Evolutionary conservation across 2,329 filamentous ascomycete species (phyloP), one percentile per base, ranked within the genome.

Genomic region (Thielaviopsis populi): DNA sequence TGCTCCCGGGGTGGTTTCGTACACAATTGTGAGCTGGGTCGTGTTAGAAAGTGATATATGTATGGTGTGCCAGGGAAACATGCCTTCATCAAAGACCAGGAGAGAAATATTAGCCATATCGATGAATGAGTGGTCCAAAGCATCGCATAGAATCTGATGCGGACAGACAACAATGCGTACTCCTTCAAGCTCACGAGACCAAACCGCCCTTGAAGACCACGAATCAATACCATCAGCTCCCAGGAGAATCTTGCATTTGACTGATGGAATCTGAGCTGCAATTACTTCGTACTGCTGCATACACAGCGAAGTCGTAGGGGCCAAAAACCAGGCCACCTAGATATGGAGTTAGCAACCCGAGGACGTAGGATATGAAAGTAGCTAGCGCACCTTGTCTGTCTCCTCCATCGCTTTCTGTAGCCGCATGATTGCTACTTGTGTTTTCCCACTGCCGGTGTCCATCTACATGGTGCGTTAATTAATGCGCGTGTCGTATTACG

Each of bases 81-180:
- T 70, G 86, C 88, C 88, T 83, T 96, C 91, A 70, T 96, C 91
- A 69, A 95, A 88, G 0, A 95, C 80, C 17, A 95, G 74, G 3
- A 96, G 75, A 4, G 85, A 78, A 24, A 95, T 73, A 1, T 76
- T 76, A 0, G 76, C 70, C 69, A 95, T 80, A 1, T 72, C 77
- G 1, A 95, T 80, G 70, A 95, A 95, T 0, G 80, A 87, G 73
- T 94, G 88, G 0, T 74, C 76, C 48, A 95, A 76, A 2, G 88
- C 89, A 72, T 95, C 88, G 2, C 83, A 75, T 13, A 95, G 77
- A 1, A 95, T 80, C 66, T 88, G 84, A 66, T 86, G 84, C 0
- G 91, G 94, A 0, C 88, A 90, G 1, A 95, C 79, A 4, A 95
- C 81, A n/a, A 95, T 78, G 1, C 82, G 79, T 24, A 87, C 79